Percentiles rank a stretch among this genome's conserved stretches.
phyloP scores from a whole-genome alignment of 2,329 filamentous ascomycete genomes.

The Alternaria incomplexa region DNA sequence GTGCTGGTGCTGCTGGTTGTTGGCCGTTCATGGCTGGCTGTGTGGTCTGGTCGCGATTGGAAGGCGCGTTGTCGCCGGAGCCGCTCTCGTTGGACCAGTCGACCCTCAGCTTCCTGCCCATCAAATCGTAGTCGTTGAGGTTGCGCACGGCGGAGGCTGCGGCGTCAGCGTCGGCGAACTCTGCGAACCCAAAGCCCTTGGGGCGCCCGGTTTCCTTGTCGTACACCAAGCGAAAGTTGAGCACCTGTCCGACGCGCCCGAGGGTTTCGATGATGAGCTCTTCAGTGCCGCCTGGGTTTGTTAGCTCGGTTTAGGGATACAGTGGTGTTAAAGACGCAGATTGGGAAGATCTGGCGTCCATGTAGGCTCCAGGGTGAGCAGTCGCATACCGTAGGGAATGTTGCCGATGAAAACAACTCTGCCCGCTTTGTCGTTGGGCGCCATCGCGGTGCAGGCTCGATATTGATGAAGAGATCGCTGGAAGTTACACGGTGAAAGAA shows the following conservation, averaged over 20 bases:
- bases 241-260: conserved; percentile 84
- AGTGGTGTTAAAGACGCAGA: not conserved
- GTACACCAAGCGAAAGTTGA: conserved; percentile 92
- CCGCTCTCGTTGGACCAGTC: conserved; percentile 95
- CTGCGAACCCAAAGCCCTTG: conserved; percentile 96
- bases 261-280: conserved; percentile 96
- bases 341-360: not conserved
- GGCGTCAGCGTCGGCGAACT: conserved; percentile 90
- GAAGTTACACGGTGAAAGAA: not conserved
- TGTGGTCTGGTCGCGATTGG: conserved; percentile 52
- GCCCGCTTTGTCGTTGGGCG: conserved; percentile 69
- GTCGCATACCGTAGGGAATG: conserved; percentile 75
- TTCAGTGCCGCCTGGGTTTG: conserved; percentile 78
- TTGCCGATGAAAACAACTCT: conserved; percentile 86
- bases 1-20: conserved; percentile 47
- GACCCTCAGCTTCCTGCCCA: conserved; percentile 91
- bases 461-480: not conserved
- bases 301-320: conserved; percentile 9
- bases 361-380: not conserved
- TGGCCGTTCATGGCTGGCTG: conserved; percentile 42
- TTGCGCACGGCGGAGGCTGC: conserved; percentile 95
- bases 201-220: conserved; percentile 93
- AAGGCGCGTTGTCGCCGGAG: conserved; percentile 61
- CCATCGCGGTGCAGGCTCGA: conserved; percentile 24
- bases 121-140: conserved; percentile 92